Percentiles rank a stretch among this genome's conserved stretches.
Conservation (phyloP, 371 early-diverging fungal species). For the Thermomucor indicae-seudaticae region DNA sequence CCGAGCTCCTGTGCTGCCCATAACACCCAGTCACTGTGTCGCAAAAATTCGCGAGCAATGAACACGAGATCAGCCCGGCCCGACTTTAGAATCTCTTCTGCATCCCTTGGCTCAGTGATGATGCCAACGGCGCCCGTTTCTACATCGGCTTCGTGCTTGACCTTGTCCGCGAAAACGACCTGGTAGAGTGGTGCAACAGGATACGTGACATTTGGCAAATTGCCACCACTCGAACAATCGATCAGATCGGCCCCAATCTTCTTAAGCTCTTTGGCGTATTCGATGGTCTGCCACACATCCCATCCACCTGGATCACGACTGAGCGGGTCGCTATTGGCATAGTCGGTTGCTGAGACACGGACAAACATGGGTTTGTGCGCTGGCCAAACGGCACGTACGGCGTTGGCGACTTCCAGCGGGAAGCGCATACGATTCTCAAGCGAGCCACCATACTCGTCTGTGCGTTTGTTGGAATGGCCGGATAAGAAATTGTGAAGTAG, state of each 20-base stretch:
- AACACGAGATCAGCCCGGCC: slow-evolving; percentile 74
- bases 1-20: slow-evolving; percentile 55
- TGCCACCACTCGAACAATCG: slow-evolving; percentile 73
- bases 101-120: slow-evolving; percentile 63
- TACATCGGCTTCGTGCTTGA: slow-evolving; percentile 58
- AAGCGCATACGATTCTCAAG: slow-evolving; percentile 77
- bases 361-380: slow-evolving; percentile 75
- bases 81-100: slow-evolving; percentile 61
- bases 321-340: slow-evolving; percentile 29
- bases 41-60: slow-evolving; percentile 71
- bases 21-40: slow-evolving; percentile 37
- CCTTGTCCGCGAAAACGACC: slow-evolving; percentile 60
- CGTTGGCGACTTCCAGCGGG: slow-evolving; percentile 56
- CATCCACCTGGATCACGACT: slow-evolving; percentile 39
- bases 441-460: slow-evolving; percentile 80
- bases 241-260: slow-evolving; percentile 72
- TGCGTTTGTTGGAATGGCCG: slow-evolving; percentile 76
- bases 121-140: slow-evolving; percentile 71
- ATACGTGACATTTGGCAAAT: slow-evolving; percentile 44
- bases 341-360: slow-evolving; percentile 74
- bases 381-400: slow-evolving; percentile 72
- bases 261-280: slow-evolving; percentile 50
- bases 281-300: slow-evolving; percentile 63
- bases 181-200: slow-evolving; percentile 60
- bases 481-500: slow-evolving; percentile 77